Conservation (phyloP, 345 rosid species). For the Corchorus capsularis region DNA sequence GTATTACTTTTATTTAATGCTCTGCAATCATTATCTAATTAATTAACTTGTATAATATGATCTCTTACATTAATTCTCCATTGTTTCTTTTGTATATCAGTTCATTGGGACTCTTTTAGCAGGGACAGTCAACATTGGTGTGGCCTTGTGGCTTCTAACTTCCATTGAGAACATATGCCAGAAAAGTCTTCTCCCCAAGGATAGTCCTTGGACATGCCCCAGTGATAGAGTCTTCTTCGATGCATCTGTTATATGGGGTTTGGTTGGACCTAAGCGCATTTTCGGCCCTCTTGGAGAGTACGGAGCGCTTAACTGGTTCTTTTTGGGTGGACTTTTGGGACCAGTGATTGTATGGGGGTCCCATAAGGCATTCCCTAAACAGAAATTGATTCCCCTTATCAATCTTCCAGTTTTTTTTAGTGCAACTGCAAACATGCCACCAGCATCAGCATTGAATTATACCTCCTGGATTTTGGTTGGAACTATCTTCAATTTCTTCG, state of each 20-base stretch:
- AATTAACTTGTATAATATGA: too few species aligned
- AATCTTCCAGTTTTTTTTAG: slow-evolving; percentile 40
- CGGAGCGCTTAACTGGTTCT: slow-evolving; percentile 39
- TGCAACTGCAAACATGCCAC: slow-evolving; percentile 40
- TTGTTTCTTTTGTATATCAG: slow-evolving; percentile 20
- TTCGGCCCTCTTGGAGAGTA: slow-evolving; percentile 37
- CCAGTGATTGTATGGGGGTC: slow-evolving; percentile 33
- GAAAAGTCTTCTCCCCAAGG: slow-evolving; percentile 20
- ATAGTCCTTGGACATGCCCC: slow-evolving; percentile 43
- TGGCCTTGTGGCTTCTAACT: slow-evolving; percentile 43
- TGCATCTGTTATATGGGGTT: slow-evolving; percentile 44
- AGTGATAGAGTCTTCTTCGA: slow-evolving; percentile 36
- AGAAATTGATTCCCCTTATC: slow-evolving; percentile 40
- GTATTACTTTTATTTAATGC: slow-evolving; percentile 7
- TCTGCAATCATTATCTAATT: neutral
- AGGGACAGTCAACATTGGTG: slow-evolving; percentile 37
- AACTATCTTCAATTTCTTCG: slow-evolving; percentile 40
- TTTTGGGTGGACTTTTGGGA: slow-evolving; percentile 37
- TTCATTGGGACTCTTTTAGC: slow-evolving; percentile 41
- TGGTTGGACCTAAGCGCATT: slow-evolving; percentile 38
- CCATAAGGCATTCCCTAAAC: slow-evolving; percentile 32
- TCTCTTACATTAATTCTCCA: neutral
- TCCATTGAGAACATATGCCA: slow-evolving; percentile 33
- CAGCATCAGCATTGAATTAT: slow-evolving; percentile 36
- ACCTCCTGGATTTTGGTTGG: slow-evolving; percentile 38